These are phyloP conservation scores for Chaetoceros tenuissimus DNA, from an alignment of 108 stramenopile species.

Conservation along the genomic window DNA sequence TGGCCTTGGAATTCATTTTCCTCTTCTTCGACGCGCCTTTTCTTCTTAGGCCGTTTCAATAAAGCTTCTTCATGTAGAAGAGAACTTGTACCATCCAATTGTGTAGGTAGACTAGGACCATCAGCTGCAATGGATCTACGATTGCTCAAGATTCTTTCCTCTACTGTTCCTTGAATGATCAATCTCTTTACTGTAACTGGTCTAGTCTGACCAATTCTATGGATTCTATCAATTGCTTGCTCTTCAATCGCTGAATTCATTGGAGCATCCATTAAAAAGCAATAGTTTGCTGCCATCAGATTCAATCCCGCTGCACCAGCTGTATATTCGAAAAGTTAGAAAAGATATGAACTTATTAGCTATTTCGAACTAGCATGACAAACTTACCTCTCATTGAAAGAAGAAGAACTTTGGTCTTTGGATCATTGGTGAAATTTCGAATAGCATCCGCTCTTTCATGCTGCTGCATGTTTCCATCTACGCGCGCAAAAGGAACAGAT, in stretches of 20 bases:
- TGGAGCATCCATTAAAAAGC: conserved; percentile 11
- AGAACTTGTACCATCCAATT: conserved; percentile 4
- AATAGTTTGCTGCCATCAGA: conserved; percentile 12
- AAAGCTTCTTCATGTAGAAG: conserved; percentile 11
- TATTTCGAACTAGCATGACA: too few species aligned
- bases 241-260: conserved; percentile 13
- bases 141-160: conserved; percentile 11
- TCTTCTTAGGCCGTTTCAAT: too few species aligned
- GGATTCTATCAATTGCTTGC: conserved; percentile 22
- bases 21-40: too few species aligned
- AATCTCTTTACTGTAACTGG: conserved; percentile 19
- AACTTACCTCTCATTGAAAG: conserved; percentile 19
- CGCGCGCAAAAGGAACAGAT: conserved; percentile 7
- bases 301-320: conserved; percentile 18
- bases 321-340: not conserved
- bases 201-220: too few species aligned
- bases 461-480: conserved; percentile 20
- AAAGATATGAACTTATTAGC: not conserved
- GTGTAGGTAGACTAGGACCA: conserved; percentile 4
- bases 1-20: too few species aligned
- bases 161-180: conserved; percentile 14
- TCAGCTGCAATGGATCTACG: conserved; percentile 13
- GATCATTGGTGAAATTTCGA: conserved; percentile 11
- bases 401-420: conserved; percentile 9
- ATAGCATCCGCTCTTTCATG: conserved; percentile 18